phyloP scores from a whole-genome alignment of 495 filamentous ascomycete genomes.

The Bryoglossum gracile region DNA sequence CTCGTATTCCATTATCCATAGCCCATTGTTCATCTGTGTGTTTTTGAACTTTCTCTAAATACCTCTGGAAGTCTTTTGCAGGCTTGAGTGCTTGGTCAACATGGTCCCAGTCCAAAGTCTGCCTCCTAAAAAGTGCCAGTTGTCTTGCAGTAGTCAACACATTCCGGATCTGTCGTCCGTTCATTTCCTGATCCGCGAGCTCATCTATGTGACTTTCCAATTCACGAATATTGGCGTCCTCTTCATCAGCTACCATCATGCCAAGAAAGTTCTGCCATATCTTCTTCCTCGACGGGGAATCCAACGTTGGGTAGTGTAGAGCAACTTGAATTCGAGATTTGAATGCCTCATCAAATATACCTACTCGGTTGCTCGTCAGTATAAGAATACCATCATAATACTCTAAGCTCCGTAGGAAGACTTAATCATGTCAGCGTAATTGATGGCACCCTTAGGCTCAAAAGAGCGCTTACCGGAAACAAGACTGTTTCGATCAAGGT shows the following conservation, averaged over 20 bases:
- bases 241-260: conserved; percentile 19
- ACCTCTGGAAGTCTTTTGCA: conserved; percentile 6
- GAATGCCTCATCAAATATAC: conserved; percentile 38
- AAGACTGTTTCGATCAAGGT: conserved; percentile 65
- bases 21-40: conserved; percentile 9
- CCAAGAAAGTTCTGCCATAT: conserved; percentile 77
- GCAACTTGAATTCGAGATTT: conserved; percentile 37
- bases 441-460: not conserved
- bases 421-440: conserved; percentile 32
- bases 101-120: conserved; percentile 5
- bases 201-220: conserved; percentile 13
- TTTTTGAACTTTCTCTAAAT: conserved; percentile 8
- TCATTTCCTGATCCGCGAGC: conserved; percentile 26
- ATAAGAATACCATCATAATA: conserved; percentile 35
- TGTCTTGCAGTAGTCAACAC: conserved; percentile 28
- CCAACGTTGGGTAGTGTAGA: conserved; percentile 46
- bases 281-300: conserved; percentile 59
- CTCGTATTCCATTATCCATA: not conserved
- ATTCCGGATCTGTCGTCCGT: conserved; percentile 35
- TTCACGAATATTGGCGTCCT: conserved; percentile 25
- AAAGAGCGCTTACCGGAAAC: conserved; percentile 39
- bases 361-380: conserved; percentile 62
- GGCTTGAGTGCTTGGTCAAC: not conserved
- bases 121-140: conserved; percentile 11
- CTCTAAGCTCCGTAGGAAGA: conserved; percentile 32